phyloP scores from a whole-genome alignment of 805 yeast genomes.

The Schizosaccharomyces lindneri region DNA sequence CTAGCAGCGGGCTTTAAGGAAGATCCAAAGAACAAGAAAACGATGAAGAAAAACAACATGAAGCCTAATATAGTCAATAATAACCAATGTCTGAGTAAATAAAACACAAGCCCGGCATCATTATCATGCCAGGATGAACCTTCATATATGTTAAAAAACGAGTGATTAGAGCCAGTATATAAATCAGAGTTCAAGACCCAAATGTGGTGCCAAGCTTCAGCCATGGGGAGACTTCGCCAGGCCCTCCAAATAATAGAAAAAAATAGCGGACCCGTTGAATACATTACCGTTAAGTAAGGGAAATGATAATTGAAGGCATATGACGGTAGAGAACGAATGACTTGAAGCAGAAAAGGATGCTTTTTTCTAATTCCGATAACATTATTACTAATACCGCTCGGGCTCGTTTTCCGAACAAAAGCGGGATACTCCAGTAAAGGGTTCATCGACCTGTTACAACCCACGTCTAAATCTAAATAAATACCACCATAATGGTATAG shows the following conservation, averaged over 20 bases:
- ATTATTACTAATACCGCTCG: slow-evolving; percentile 81
- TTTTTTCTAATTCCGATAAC: slow-evolving; percentile 73
- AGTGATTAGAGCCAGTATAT: slow-evolving; percentile 30
- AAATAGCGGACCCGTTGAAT: slow-evolving; percentile 75
- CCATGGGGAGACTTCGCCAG: slow-evolving; percentile 50
- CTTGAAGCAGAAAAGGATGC: slow-evolving; percentile 64
- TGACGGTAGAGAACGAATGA: slow-evolving; percentile 33
- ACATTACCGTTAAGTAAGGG: slow-evolving; percentile 81
- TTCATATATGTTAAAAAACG: slow-evolving; percentile 39
- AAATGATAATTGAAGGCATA: slow-evolving; percentile 56
- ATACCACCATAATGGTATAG: slow-evolving; percentile 68
- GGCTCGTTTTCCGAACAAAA: slow-evolving; percentile 63
- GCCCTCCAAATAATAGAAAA: slow-evolving; percentile 70
- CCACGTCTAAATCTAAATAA: slow-evolving; percentile 76
- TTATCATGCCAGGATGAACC: slow-evolving; percentile 88
- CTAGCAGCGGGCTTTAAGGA: not conserved
- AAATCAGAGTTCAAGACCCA: slow-evolving; percentile 38
- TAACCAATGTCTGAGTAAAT: slow-evolving; percentile 48
- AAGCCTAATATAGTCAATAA: slow-evolving; percentile 51
- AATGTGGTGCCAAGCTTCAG: slow-evolving; percentile 38
- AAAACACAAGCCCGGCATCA: slow-evolving; percentile 59
- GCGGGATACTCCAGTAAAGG: slow-evolving; percentile 65
- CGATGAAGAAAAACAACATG: slow-evolving; percentile 7
- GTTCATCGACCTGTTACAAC: slow-evolving; percentile 55
- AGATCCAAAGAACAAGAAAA: not conserved